phyloP scores from a whole-genome alignment of 2,329 filamentous ascomycete species.

The Penicillium sp. region DNA sequence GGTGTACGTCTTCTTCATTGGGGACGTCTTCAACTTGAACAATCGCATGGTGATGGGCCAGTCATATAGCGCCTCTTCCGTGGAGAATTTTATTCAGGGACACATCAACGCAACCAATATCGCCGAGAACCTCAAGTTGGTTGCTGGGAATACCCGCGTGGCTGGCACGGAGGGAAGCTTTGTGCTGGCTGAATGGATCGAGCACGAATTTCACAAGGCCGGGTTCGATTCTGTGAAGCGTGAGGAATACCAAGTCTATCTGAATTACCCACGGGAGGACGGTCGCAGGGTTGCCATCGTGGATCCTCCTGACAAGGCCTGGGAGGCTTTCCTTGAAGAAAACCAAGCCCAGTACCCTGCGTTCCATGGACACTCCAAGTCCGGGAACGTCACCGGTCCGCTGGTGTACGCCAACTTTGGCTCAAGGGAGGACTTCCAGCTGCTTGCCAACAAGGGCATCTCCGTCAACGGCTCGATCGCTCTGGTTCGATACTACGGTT shows the following conservation, averaged over 20 bases:
- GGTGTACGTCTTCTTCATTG: constrained; percentile 79
- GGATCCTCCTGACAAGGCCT: constrained; percentile 60
- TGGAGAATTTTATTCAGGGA: constrained; percentile 67
- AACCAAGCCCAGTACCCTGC: constrained; percentile 66
- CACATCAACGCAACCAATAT: constrained; percentile 65
- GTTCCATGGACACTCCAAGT: constrained; percentile 85
- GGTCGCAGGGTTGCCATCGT: constrained; percentile 79
- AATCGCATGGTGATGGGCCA: constrained; percentile 59
- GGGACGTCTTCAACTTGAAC: constrained; percentile 69
- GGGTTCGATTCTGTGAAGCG: constrained; percentile 69
- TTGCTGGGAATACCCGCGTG: constrained; percentile 80
- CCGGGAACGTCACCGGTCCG: constrained; percentile 78
- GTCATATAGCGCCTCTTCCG: constrained; percentile 76
- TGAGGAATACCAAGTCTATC: constrained; percentile 78
- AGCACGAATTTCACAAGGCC: constrained; percentile 66
- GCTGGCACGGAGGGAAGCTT: constrained; percentile 93
- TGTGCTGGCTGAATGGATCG: constrained; percentile 75
- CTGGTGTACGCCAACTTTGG: constrained; percentile 92
- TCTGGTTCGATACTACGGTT: constrained; percentile 73
- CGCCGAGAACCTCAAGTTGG: constrained; percentile 66
- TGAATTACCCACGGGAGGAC: constrained; percentile 78
- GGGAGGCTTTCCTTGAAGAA: constrained; percentile 82
- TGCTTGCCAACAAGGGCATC: constrained; percentile 64
- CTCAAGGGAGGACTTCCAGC: constrained; percentile 72
- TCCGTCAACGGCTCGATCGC: constrained; percentile 73